Evolutionary conservation across 331 rosid genomes (phyloP).

Genomic region (Malus hybrid): DNA sequence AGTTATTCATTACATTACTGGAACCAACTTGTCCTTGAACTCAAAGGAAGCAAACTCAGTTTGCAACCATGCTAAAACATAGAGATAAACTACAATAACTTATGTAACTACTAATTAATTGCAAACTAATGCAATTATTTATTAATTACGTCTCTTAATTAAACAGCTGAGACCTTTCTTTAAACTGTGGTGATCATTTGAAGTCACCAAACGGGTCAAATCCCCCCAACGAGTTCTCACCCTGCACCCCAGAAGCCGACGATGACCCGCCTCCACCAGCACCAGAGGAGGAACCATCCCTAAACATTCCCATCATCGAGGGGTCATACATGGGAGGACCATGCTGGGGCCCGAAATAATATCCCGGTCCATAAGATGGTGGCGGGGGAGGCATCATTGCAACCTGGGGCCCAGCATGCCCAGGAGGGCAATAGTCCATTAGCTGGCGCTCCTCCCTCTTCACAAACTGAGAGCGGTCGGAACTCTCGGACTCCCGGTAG

Average conservation of each 20-base stretch:
- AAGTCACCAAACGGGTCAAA: slow-evolving; percentile 21
- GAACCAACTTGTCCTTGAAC: no score
- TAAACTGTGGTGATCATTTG: not conserved
- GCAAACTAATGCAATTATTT: no score
- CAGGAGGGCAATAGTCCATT: not conserved
- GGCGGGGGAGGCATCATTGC: not conserved
- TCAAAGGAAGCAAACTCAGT: no score
- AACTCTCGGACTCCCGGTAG: slow-evolving; percentile 19
- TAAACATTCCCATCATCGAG: not conserved
- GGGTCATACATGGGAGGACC: slow-evolving; percentile 1
- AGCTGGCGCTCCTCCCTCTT: not conserved
- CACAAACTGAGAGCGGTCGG: not conserved
- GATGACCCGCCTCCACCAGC: not conserved
- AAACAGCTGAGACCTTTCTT: not conserved
- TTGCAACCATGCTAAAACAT: no score
- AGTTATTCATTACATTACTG: no score
- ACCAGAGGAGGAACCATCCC: slow-evolving; percentile 9
- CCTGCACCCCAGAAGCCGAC: not conserved
- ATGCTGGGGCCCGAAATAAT: not conserved
- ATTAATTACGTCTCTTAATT: no score
- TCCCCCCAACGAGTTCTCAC: not conserved
- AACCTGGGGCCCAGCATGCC: not conserved
- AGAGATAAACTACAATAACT: no score
- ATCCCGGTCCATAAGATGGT: slow-evolving; percentile 8
- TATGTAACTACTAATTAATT: no score